phyloP scores from a whole-genome alignment of 148 eudicot species.

The Tetragonia tetragonoides region DNA sequence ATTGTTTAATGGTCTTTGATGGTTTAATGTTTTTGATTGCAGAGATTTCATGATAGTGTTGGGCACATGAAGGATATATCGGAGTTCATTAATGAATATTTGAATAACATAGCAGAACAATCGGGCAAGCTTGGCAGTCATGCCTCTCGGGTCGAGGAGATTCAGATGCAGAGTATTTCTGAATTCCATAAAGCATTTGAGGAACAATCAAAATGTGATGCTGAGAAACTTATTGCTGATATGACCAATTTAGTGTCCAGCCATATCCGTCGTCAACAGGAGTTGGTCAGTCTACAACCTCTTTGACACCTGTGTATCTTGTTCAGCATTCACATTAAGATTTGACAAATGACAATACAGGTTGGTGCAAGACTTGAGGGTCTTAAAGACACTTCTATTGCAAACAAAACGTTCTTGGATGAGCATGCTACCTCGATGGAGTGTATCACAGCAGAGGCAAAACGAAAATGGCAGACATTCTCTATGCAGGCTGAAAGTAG shows the following conservation, averaged over 20 bases:
- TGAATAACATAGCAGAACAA: slow-evolving; percentile 62
- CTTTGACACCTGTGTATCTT: not conserved
- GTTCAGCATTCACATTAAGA: not conserved
- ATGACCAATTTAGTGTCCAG: slow-evolving; percentile 65
- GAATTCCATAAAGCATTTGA: slow-evolving; percentile 78
- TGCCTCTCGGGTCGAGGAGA: slow-evolving; percentile 58
- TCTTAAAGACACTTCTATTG: slow-evolving; percentile 54
- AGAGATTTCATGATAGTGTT: slow-evolving; percentile 66
- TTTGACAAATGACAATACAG: slow-evolving; percentile 30
- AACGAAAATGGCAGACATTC: slow-evolving; percentile 90
- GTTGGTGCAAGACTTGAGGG: slow-evolving; percentile 65
- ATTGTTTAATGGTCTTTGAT: not conserved
- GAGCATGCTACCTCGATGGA: slow-evolving; percentile 69
- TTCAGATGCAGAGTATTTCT: slow-evolving; percentile 57
- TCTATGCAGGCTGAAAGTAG: slow-evolving; percentile 58
- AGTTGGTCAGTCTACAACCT: slow-evolving; percentile 51
- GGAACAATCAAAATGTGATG: slow-evolving; percentile 76
- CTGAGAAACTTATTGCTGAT: slow-evolving; percentile 85
- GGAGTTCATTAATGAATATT: slow-evolving; percentile 50
- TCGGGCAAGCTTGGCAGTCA: slow-evolving; percentile 56
- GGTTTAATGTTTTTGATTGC: slow-evolving; percentile 22
- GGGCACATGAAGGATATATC: slow-evolving; percentile 60
- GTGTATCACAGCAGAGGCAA: slow-evolving; percentile 73
- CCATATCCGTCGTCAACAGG: slow-evolving; percentile 72
- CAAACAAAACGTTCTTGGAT: slow-evolving; percentile 66